Percentiles rank a stretch among this genome's conserved stretches.
Evolutionary conservation across 2,329 filamentous ascomycete species (phyloP).

Genomic region (Arthrobotrys pseudoclavata): DNA sequence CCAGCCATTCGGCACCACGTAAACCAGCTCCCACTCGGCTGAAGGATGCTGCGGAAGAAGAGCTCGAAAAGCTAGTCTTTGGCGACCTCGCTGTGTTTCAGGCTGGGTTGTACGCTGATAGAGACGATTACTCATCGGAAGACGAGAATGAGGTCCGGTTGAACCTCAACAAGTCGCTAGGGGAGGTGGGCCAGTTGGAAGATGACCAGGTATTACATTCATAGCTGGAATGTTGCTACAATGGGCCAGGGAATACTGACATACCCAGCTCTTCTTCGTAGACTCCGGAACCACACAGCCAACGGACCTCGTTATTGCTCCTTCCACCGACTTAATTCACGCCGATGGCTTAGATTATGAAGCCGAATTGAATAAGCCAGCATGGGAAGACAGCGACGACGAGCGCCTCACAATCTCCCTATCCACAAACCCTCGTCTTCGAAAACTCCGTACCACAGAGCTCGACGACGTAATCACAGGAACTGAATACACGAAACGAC

Average conservation of each 20-base stretch:
- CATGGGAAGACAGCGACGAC: constrained; percentile 97
- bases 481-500: constrained; percentile 82
- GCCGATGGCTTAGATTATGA: constrained; percentile 65
- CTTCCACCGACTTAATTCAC: constrained; percentile 65
- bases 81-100: constrained; percentile 88
- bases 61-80: constrained; percentile 88
- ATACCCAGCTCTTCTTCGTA: constrained; percentile 79
- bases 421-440: constrained; percentile 78
- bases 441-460: constrained; percentile 85
- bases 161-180: constrained; percentile 62
- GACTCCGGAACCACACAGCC: constrained; percentile 74
- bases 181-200: constrained; percentile 50
- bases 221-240: constrained; percentile 63
- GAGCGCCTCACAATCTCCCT: constrained; percentile 88
- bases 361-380: constrained; percentile 68
- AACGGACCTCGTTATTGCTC: constrained; percentile 42
- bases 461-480: constrained; percentile 88
- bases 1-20: constrained; percentile 8
- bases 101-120: constrained; percentile 76
- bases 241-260: constrained; percentile 19
- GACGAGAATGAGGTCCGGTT: constrained; percentile 62
- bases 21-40: constrained; percentile 66
- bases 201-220: constrained; percentile 57
- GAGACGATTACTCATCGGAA: constrained; percentile 66
- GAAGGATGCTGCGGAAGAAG: constrained; percentile 85